phyloP scores from a whole-genome alignment of 331 rosid genomes.

The Spiraea crenata region DNA sequence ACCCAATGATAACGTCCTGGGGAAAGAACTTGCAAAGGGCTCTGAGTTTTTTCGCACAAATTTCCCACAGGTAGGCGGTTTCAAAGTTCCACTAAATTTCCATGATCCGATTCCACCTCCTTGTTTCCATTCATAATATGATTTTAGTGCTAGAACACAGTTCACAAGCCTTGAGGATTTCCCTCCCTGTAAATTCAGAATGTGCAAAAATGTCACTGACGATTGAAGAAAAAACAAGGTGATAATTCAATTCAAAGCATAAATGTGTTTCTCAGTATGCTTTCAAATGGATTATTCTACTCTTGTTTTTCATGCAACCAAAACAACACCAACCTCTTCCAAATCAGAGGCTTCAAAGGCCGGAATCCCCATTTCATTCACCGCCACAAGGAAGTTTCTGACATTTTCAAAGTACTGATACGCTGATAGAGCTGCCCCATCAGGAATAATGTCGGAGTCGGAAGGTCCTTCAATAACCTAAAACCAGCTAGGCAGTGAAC shows the following conservation, averaged over 20 bases:
- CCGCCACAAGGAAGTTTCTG: slow-evolving; percentile 74
- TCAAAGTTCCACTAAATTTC: slow-evolving; percentile 52
- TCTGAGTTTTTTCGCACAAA: slow-evolving; percentile 59
- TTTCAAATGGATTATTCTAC: background rate
- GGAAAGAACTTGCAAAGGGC: slow-evolving; percentile 48
- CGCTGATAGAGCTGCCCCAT: slow-evolving; percentile 76
- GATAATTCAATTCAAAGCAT: too few species aligned
- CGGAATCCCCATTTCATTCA: slow-evolving; percentile 81
- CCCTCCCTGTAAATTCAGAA: slow-evolving; percentile 61
- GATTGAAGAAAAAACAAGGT: background rate
- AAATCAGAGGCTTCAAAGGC: slow-evolving; percentile 84
- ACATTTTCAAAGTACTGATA: slow-evolving; percentile 83
- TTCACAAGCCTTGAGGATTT: slow-evolving; percentile 73
- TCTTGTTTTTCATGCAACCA: background rate
- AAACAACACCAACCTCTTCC: slow-evolving; percentile 53
- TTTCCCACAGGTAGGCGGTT: slow-evolving; percentile 46
- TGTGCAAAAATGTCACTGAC: slow-evolving; percentile 10
- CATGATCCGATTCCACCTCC: slow-evolving; percentile 70
- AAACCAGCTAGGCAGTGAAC: slow-evolving; percentile 9
- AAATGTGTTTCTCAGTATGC: background rate
- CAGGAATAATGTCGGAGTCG: slow-evolving; percentile 61
- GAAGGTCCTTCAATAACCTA: slow-evolving; percentile 79
- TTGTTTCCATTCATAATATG: slow-evolving; percentile 60
- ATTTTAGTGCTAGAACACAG: slow-evolving; percentile 78
- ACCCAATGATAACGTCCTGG: slow-evolving; percentile 41